These are phyloP conservation scores for Coemansia sp. DNA, from an alignment of 192 early-diverging fungal genomes.

Conservation along the genomic window DNA sequence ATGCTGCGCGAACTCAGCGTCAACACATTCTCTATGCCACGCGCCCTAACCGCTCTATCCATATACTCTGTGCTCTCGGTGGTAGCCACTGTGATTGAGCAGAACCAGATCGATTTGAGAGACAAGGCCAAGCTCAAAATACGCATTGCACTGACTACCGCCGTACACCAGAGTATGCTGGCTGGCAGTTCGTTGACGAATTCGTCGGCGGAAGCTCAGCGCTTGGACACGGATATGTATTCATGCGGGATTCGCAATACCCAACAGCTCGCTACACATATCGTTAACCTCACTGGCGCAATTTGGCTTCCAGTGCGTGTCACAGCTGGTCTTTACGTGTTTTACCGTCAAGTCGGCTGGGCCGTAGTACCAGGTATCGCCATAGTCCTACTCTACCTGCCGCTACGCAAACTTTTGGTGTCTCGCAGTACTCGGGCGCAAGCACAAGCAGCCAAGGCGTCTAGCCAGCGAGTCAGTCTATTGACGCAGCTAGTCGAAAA, in stretches of 20 bases:
- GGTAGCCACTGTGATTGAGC: conserved; percentile 17
- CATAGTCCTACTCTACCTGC: conserved; percentile 25
- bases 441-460: neutral
- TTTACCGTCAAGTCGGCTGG: conserved; percentile 48
- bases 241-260: conserved; percentile 29
- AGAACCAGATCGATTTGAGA: conserved; percentile 42
- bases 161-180: conserved; percentile 20
- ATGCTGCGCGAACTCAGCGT: conserved; percentile 21
- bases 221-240: conserved; percentile 19
- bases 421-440: neutral
- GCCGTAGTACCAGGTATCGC: conserved; percentile 24
- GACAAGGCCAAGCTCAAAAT: conserved; percentile 32
- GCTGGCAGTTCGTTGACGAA: neutral
- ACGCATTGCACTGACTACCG: conserved; percentile 15
- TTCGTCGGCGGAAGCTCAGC: neutral
- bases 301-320: conserved; percentile 39
- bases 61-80: conserved; percentile 8
- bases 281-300: conserved; percentile 10
- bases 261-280: conserved; percentile 15
- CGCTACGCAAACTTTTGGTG: conserved; percentile 26
- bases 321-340: conserved; percentile 19
- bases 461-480: conserved; percentile 3
- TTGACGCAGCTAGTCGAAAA: conserved; percentile 23
- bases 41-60: neutral
- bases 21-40: neutral